Base-by-base conservation (phyloP, 139 green algal genomes). In the Auxenochlorella pyrenoidosa region DNA sequence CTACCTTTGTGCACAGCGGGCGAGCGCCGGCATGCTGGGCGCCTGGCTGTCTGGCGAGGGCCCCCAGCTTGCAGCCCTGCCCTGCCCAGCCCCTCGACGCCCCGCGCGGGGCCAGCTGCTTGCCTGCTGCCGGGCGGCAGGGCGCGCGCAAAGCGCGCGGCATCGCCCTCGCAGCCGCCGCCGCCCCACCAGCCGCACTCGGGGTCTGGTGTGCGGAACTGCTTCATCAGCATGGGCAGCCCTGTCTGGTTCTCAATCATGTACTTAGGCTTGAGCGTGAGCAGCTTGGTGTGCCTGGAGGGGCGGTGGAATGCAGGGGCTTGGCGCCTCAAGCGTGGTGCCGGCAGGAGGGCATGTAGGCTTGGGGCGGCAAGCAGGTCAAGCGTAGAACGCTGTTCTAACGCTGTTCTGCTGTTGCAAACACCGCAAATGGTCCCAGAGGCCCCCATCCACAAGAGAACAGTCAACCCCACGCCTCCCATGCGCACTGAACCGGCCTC, bases 211-310 rank as follows among this genome's bases (percentile, higher is more conserved):
- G 93, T 95, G 66, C 92, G 92, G 59, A 91, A 87, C 91, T 98
- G 95, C 91, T 98, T 97, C 90, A 97, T 94, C 65, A 96, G 92
- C 36, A 98, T 92, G 3, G 80, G 59, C 75, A 97, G 87, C 28
- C 93, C 94, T 0, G 95, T 98, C 79, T 96, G 90, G 90, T 98
- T 98, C 77, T 96, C 92, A 59, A 97, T 91, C 34, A 98, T 93
- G 91, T 95, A 98, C 88, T 96, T 96, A 88, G 93, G 94, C 91
- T 97, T 97, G 15, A 98, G 89, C 0, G 94, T 96, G 10, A 98
- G 84, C 59, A 98, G 83, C 93, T 97, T 92, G 84, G 89, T 92
- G 84, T 92, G 86, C 71, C 79, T 87, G 79, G 18, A 34, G 15
- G 43, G 10, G 15, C 36, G 21, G 18, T 5, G 54, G 28, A 75